phyloP scores from a whole-genome alignment of 768 basidiomycete species.

The Multifurca ochricompacta region DNA sequence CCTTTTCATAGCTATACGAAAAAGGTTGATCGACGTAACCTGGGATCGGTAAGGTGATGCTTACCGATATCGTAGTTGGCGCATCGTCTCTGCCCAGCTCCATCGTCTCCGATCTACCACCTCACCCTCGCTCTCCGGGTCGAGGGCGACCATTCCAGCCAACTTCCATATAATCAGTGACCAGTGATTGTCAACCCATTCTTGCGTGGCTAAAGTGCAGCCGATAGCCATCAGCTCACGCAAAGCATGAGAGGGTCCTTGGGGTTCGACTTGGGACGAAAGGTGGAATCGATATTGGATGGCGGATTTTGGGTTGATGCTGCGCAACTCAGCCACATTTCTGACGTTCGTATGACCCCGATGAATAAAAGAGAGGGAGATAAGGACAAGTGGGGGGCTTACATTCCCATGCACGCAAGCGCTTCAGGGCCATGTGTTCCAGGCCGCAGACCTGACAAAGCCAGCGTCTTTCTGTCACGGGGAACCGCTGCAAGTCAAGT shows the following conservation, averaged over 20 bases:
- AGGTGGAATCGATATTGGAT: slow-evolving; percentile 1
- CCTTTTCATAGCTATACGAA: slow-evolving; percentile 37
- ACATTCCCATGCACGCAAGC: slow-evolving; percentile 48
- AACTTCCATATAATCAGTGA: slow-evolving; percentile 88
- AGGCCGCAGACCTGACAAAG: slow-evolving; percentile 44
- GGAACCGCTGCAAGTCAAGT: not conserved
- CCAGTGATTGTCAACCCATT: slow-evolving; percentile 95
- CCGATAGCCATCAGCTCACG: slow-evolving; percentile 47
- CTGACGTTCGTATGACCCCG: not conserved
- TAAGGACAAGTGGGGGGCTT: not conserved
- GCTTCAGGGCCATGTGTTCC: slow-evolving; percentile 38
- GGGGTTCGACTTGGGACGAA: slow-evolving; percentile 1
- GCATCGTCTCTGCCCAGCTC: slow-evolving; percentile 75
- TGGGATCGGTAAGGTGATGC: slow-evolving; percentile 14
- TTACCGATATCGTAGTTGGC: slow-evolving; percentile 83
- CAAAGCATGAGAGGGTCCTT: slow-evolving; percentile 43
- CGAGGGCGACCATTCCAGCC: slow-evolving; percentile 71
- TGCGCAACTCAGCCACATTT: slow-evolving; percentile 14
- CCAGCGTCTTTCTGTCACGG: slow-evolving; percentile 37
- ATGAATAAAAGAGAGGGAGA: not conserved
- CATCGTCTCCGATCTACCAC: slow-evolving; percentile 49
- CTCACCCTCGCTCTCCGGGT: slow-evolving; percentile 51
- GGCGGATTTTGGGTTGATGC: slow-evolving; percentile 12
- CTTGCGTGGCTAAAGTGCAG: slow-evolving; percentile 58
- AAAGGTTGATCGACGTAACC: not conserved